phyloP scores from a whole-genome alignment of 805 yeast species.

The Priceomyces medius region DNA sequence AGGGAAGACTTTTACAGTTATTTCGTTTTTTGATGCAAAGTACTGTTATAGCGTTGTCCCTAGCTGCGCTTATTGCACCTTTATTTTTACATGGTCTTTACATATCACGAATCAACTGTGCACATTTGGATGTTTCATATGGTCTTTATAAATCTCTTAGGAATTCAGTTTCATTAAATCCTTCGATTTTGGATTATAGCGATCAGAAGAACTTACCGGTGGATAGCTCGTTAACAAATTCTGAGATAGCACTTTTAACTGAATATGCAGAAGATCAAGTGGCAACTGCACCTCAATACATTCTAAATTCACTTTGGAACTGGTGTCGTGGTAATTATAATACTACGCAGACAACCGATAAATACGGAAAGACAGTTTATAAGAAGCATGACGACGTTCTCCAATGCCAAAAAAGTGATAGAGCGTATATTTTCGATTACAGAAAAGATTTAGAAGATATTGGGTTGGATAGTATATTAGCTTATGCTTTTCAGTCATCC shows the following conservation, averaged over 20 bases:
- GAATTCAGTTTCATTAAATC: constrained; percentile 25
- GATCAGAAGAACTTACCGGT: constrained; percentile 23
- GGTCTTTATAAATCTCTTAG: constrained; percentile 52
- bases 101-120: constrained; percentile 45
- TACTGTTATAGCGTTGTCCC: constrained; percentile 15
- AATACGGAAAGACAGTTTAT: constrained; percentile 14
- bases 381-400: constrained; percentile 20
- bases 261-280: constrained; percentile 48
- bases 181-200: constrained; percentile 16
- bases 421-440: constrained; percentile 43
- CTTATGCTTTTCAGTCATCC: constrained; percentile 44
- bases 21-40: constrained; percentile 22
- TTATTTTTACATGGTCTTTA: constrained; percentile 16
- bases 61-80: constrained; percentile 29
- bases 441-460: constrained; percentile 35
- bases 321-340: constrained; percentile 48
- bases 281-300: constrained; percentile 47
- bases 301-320: constrained; percentile 38
- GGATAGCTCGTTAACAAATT: constrained; percentile 43
- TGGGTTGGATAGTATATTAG: constrained; percentile 45
- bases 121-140: constrained; percentile 50
- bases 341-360: constrained; percentile 12
- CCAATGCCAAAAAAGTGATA: constrained; percentile 17
- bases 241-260: constrained; percentile 46
- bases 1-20: constrained; percentile 24